Evolutionary conservation across 2,329 filamentous ascomycete species (phyloP).

Genomic region (Tothia fuscella): DNA sequence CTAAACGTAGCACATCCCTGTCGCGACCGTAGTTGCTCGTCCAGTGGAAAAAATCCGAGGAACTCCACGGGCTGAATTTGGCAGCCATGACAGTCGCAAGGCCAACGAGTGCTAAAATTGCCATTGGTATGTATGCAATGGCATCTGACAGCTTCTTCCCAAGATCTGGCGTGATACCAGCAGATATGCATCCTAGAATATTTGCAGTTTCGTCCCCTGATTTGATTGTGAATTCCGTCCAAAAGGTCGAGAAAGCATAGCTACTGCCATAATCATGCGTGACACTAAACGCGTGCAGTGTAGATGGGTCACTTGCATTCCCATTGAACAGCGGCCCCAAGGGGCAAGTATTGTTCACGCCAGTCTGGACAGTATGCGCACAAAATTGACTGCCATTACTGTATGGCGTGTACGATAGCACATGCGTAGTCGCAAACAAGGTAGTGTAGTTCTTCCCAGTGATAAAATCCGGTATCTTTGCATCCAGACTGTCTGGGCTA

Average conservation of each 20-base stretch:
- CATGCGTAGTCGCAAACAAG: conserved; percentile 56
- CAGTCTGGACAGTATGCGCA: conserved; percentile 38
- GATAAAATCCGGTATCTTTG: conserved; percentile 50
- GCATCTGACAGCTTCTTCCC: conserved; percentile 56
- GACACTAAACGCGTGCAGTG: conserved; percentile 61
- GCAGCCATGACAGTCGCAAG: conserved; percentile 73
- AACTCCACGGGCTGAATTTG: conserved; percentile 89
- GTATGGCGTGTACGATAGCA: conserved; percentile 67
- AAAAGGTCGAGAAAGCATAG: conserved; percentile 77
- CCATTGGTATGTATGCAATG: conserved; percentile 63
- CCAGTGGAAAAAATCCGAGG: conserved; percentile 83
- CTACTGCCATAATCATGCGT: conserved; percentile 64
- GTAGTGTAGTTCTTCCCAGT: conserved; percentile 56
- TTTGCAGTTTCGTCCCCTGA: background rate
- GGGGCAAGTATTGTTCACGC: conserved; percentile 57
- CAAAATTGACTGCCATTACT: conserved; percentile 53
- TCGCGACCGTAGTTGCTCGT: conserved; percentile 96
- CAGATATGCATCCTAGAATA: conserved; percentile 59
- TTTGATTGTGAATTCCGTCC: conserved; percentile 59
- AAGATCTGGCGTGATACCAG: conserved; percentile 74
- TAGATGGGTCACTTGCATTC: conserved; percentile 39
- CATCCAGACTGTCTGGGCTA: conserved; percentile 46
- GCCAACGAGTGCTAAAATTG: conserved; percentile 67
- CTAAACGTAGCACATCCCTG: conserved; percentile 76
- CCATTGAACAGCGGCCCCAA: conserved; percentile 58